Evolutionary conservation across 2,329 filamentous ascomycete genomes (phyloP).

Genomic region (Venturia nashicola): DNA sequence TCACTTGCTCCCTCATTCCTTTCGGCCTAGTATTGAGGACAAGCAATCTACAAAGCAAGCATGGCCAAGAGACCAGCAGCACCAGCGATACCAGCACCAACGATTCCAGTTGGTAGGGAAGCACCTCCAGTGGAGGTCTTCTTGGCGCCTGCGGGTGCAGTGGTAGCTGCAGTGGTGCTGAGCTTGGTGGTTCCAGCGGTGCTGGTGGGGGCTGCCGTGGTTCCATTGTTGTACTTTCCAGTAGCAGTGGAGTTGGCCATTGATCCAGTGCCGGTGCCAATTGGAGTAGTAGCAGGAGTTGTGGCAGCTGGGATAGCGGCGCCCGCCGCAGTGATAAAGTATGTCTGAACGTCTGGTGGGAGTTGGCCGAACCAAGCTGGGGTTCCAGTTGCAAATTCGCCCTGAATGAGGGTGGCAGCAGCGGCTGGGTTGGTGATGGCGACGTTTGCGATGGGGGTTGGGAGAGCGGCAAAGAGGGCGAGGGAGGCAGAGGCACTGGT

Average conservation of each 20-base stretch:
- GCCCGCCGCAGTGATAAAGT: constrained; percentile 21
- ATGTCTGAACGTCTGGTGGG: constrained; percentile 31
- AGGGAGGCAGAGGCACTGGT: constrained; percentile 25
- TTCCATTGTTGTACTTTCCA: background rate
- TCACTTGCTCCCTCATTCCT: background rate
- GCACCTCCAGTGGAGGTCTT: constrained; percentile 14
- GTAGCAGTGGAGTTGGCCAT: constrained; percentile 11
- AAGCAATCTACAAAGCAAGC: constrained; percentile 26
- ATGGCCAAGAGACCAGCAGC: constrained; percentile 29
- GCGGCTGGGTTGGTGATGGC: constrained; percentile 30
- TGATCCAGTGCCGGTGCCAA: constrained; percentile 17
- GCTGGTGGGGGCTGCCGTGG: constrained; percentile 1
- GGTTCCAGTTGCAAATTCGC: constrained; percentile 30
- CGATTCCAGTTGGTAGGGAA: constrained; percentile 25
- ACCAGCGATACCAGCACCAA: constrained; percentile 28
- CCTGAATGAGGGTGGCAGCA: constrained; percentile 29
- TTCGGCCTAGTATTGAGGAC: background rate
- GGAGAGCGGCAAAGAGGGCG: constrained; percentile 33
- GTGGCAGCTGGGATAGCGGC: constrained; percentile 14
- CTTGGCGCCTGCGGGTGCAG: constrained; percentile 9
- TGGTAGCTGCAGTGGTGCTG: constrained; percentile 9
- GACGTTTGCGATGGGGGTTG: constrained; percentile 25
- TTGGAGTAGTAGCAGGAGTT: constrained; percentile 8
- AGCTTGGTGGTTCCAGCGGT: constrained; percentile 14
- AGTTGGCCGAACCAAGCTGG: constrained; percentile 34